phyloP scores from a whole-genome alignment of 345 rosid genomes.

The Arabis hirsuta region DNA sequence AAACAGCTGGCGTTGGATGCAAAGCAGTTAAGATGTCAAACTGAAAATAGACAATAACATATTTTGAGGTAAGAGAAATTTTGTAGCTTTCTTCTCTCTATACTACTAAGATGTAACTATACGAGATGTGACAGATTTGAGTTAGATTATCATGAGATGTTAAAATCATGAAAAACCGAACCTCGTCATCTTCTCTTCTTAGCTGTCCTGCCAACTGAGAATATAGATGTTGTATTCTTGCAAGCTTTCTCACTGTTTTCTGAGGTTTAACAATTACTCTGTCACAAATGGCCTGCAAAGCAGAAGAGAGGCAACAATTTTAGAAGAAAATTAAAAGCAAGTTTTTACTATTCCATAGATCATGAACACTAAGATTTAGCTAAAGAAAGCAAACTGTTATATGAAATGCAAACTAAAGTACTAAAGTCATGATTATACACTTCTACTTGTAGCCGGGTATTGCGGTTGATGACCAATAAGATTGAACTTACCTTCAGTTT shows the following conservation, averaged over 20 bases:
- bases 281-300: slow-evolving; percentile 66
- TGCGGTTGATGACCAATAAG: slow-evolving; percentile 8
- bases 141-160: slow-evolving; percentile 9
- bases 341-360: neutral
- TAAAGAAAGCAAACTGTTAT: neutral
- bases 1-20: slow-evolving; percentile 92
- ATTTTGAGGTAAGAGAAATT: slow-evolving; percentile 15
- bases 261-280: slow-evolving; percentile 63
- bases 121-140: neutral
- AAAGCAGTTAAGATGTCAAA: slow-evolving; percentile 72
- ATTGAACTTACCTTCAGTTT: slow-evolving; percentile 65
- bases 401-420: slow-evolving; percentile 2
- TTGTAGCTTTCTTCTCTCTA: neutral
- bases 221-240: slow-evolving; percentile 81
- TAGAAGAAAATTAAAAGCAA: too few relatives aligned
- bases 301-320: slow-evolving; percentile 8
- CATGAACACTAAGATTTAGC: neutral
- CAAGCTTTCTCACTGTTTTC: slow-evolving; percentile 71
- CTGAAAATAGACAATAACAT: slow-evolving; percentile 49
- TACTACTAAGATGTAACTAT: neutral
- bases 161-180: slow-evolving; percentile 20
- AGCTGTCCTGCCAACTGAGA: slow-evolving; percentile 71
- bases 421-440: neutral
- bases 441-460: neutral
- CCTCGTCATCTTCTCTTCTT: slow-evolving; percentile 89